Base-by-base conservation (phyloP, 768 basidiomycete genomes). In the Lactarius tabidus region DNA sequence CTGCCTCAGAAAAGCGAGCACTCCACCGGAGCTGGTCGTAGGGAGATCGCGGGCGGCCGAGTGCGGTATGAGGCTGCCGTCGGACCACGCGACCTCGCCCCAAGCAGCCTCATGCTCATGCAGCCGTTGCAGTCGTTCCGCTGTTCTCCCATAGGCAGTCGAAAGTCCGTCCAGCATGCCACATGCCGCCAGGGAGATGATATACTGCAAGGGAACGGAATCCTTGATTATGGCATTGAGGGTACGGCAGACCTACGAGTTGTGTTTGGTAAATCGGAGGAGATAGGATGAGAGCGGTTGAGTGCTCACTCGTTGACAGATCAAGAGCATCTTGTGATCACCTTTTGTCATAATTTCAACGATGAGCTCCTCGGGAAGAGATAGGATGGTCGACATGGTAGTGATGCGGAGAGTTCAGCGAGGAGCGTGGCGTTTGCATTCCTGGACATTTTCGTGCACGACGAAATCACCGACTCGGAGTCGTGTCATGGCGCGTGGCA, bases 61-160 rank as follows among this genome's bases (percentile, higher is more conserved):
- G 39, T 61, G 56, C 33, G 60, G n/a, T 57, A 66, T 17, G 20
- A 58, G 6, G n/a, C 56, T 56, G 56, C 56, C 65, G 9, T 35
- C 65, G 38, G 65, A 52, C 65, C 65, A 66, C n/a, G 65, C 31
- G 6, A 66, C 31, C 26, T 66, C 65, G 35, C 65, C 45, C 60
- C 60, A 66, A 15, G 65, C 65, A 12, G 65, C 57, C 56, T 66
- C 65, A 20, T 66, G 57, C 57, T 57, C 60, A 39, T 33, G 57
- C 39, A 66, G 15, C 48, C 31, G 57, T 35, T 53, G 31, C 17
- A 66, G 51, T 52, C 60, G 60, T 29, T 62, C 65, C 3, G 51
- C 51, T 17, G 60, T 65, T 38, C 54, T 41, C 14, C 52, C 28
- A 23, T 31, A 65, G 6, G 3, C 2, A n/a, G n/a, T n/a, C 2